Base-by-base conservation (phyloP, 2,329 filamentous ascomycete genomes). In the Clonostachys rhizophaga region DNA sequence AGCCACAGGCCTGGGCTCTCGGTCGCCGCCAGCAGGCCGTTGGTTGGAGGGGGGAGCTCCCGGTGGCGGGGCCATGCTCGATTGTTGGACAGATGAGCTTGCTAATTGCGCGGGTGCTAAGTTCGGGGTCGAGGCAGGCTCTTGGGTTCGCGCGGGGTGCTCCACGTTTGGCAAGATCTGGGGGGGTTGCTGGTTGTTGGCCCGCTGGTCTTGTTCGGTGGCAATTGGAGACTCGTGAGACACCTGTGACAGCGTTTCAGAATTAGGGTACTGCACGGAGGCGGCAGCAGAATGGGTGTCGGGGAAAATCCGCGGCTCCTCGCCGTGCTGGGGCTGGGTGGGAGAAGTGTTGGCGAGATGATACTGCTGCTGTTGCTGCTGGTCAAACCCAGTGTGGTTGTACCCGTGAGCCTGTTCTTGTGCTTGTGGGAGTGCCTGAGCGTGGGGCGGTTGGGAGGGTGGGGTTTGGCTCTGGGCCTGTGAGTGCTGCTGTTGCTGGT, bases 161-260 rank as follows among this genome's bases (percentile, higher is more conserved):
- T 62, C 70, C 49, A 70, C 58, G 47, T 68, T 65, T 24, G 74
- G 67, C 11, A 71, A 69, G n/a, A 63, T 61, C 52, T 74, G 72
- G 43, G 65, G 59, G 45, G 71, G 68, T 34, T 76, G 70, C 46
- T 68, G 56, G 53, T 67, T 68, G 52, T 64, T 59, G 50, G 68
- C 63, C 44, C 57, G 58, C 50, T 64, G 62, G 50, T 79, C 77
- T 37, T 68, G 67, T 52, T 82, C 79, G 40, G 69, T 67, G 24
- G 24, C 24, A 16, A 73, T 60, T 35, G 75, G 75, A 34, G 80
- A 83, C 49, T 85, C 82, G 69, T 78, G 74, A 58, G 82, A 85
- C 54, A 81, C 60, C 61, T 84, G 80, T 7, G 81, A 84, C 36
- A 81, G 63, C 6, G 80, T 82, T 61, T 85, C 81, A 30, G 78